Evolutionary conservation across 805 yeast species (phyloP).

Genomic region (Ogataea pini): DNA sequence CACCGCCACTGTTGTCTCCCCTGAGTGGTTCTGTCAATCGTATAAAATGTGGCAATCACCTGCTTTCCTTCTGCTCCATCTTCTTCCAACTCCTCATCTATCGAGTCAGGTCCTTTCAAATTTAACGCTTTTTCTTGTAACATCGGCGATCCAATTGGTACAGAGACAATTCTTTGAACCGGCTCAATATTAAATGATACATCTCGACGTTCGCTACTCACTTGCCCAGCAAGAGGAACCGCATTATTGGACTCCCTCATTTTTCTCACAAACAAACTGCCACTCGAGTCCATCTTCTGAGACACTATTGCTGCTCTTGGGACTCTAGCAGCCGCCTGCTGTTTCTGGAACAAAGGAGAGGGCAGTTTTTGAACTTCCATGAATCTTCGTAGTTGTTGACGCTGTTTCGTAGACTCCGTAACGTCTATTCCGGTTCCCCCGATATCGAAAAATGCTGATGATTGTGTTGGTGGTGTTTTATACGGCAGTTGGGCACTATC

Average conservation of each 20-base stretch:
- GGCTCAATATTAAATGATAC: constrained; percentile 28
- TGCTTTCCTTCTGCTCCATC: neutral
- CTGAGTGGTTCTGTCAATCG: constrained; percentile 16
- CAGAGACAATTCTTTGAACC: constrained; percentile 32
- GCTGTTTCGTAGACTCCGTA: neutral
- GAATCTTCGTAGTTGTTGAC: constrained; percentile 6
- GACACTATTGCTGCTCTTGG: constrained; percentile 3
- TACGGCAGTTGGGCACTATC: neutral
- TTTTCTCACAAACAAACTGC: constrained; percentile 9
- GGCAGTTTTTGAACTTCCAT: constrained; percentile 26
- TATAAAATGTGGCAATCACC: constrained; percentile 12
- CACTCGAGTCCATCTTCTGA: neutral
- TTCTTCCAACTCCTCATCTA: constrained; percentile 15
- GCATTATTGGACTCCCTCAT: constrained; percentile 7
- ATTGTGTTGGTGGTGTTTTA: constrained; percentile 9
- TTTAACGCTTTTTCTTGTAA: constrained; percentile 18
- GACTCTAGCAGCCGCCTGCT: constrained; percentile 1
- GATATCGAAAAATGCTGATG: neutral
- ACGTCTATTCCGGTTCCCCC: neutral
- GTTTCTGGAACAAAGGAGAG: constrained; percentile 22
- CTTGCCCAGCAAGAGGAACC: too few relatives aligned
- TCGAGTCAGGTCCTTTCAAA: constrained; percentile 10
- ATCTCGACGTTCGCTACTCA: constrained; percentile 13
- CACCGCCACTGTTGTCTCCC: constrained; percentile 36
- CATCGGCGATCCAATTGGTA: constrained; percentile 27